Evolutionary conservation across 23 red algal genomes (phyloP).

Genomic region (Cyanidium caldarium): DNA sequence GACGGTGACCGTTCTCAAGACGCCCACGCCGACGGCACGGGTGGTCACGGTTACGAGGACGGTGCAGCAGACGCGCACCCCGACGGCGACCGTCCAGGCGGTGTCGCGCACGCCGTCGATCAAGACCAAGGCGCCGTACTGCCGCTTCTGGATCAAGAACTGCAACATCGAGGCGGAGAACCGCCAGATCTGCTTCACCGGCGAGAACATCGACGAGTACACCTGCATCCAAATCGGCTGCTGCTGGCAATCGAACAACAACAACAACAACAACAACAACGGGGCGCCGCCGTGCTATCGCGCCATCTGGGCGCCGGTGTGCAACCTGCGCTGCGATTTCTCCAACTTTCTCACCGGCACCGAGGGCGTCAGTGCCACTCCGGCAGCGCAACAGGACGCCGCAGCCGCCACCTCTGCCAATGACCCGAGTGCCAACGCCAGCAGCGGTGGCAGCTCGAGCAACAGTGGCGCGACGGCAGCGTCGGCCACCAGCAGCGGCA

Average conservation of each 20-base stretch:
- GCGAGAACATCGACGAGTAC: constrained; percentile 7
- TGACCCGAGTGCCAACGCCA: neutral
- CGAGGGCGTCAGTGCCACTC: neutral
- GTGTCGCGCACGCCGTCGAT: neutral
- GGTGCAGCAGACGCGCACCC: neutral
- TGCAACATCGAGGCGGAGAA: neutral
- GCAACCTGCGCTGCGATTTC: constrained; percentile 1
- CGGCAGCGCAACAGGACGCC: neutral
- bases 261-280: neutral
- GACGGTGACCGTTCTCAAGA: neutral
- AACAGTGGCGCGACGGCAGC: neutral
- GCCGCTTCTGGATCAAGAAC: constrained; percentile 5
- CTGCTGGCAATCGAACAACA: neutral
- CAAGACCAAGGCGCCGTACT: neutral
- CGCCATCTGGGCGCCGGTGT: constrained; percentile 3
- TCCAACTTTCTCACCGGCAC: neutral
- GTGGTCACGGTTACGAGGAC: neutral
- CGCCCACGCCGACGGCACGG: neutral
- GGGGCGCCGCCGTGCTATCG: neutral
- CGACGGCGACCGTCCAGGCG: neutral
- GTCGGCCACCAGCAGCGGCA: neutral
- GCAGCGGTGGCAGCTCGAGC: neutral
- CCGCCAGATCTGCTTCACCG: constrained; percentile 7
- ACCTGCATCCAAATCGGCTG: neutral
- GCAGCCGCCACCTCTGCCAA: neutral